Conservation (phyloP, 2,329 filamentous ascomycete genomes). For the Fusarium brachygibbosum region DNA sequence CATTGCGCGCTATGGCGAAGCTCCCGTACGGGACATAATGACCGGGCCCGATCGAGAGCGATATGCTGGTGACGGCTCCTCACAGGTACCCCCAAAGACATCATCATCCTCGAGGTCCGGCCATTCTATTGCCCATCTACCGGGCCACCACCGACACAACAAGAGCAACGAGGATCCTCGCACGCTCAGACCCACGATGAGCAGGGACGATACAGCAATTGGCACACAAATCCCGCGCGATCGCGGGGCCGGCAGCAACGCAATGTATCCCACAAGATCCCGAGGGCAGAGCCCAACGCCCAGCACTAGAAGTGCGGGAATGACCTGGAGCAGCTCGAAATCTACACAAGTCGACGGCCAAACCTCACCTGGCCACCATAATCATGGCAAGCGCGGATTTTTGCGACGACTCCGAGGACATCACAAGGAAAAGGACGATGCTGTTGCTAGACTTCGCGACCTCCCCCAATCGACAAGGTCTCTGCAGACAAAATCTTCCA, state of each 20-base stretch:
- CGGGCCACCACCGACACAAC: conserved; percentile 77
- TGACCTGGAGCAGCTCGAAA: conserved; percentile 59
- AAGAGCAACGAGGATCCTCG: conserved; percentile 76
- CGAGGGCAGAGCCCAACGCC: conserved; percentile 87
- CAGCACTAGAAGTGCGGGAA: conserved; percentile 73
- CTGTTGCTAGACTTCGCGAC: conserved; percentile 59
- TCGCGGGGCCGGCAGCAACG: conserved; percentile 66
- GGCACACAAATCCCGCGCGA: conserved; percentile 58
- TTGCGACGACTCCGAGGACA: conserved; percentile 65
- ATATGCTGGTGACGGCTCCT: conserved; percentile 66
- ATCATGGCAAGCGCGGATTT: conserved; percentile 64
- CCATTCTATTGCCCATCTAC: conserved; percentile 73
- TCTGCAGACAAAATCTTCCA: conserved; percentile 65
- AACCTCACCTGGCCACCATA: conserved; percentile 68
- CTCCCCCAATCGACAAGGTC: conserved; percentile 67
- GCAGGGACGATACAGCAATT: conserved; percentile 77
- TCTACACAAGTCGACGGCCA: conserved; percentile 66
- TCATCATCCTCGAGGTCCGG: conserved; percentile 73
- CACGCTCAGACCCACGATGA: conserved; percentile 77
- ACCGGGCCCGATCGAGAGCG: conserved; percentile 78
- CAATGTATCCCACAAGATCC: conserved; percentile 62
- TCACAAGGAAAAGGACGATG: conserved; percentile 65
- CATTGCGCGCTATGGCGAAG: conserved; percentile 81
- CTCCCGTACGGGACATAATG: conserved; percentile 78
- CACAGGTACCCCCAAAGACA: conserved; percentile 68